Conservation (phyloP, 2,329 filamentous ascomycete genomes). For the Phialophora verrucosa region DNA sequence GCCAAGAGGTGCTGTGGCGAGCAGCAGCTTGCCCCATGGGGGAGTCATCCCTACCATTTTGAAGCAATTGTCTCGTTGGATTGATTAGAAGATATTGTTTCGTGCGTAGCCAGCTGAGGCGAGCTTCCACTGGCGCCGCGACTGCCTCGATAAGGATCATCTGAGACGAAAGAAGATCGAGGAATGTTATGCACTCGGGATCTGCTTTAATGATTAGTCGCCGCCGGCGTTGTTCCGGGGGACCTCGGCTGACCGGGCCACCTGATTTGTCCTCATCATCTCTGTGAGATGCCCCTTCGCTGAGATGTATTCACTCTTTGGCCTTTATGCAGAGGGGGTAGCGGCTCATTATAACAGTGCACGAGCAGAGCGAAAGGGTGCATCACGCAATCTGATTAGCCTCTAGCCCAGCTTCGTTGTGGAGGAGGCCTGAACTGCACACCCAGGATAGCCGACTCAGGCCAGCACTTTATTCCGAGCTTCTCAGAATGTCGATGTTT, state of each 20-base stretch:
- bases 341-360: neutral
- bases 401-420: neutral
- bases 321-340: neutral
- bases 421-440: conserved; percentile 5
- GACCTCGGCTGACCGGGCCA: conserved; percentile 6
- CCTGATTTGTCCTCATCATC: neutral
- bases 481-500: neutral
- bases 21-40: neutral
- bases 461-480: neutral
- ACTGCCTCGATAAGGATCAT: neutral
- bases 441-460: neutral
- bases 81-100: conserved; percentile 12
- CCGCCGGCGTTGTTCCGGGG: neutral
- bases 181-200: neutral
- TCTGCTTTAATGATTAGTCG: conserved; percentile 6
- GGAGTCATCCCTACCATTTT: neutral
- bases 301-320: neutral
- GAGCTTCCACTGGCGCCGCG: neutral
- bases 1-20: neutral
- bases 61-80: neutral
- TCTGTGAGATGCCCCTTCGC: neutral
- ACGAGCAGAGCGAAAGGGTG: neutral
- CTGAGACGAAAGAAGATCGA: neutral
- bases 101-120: conserved; percentile 10
- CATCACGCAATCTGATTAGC: conserved; percentile 4